Evolutionary conservation across 768 basidiomycete species (phyloP).

Genomic region (Lentinula sp.): DNA sequence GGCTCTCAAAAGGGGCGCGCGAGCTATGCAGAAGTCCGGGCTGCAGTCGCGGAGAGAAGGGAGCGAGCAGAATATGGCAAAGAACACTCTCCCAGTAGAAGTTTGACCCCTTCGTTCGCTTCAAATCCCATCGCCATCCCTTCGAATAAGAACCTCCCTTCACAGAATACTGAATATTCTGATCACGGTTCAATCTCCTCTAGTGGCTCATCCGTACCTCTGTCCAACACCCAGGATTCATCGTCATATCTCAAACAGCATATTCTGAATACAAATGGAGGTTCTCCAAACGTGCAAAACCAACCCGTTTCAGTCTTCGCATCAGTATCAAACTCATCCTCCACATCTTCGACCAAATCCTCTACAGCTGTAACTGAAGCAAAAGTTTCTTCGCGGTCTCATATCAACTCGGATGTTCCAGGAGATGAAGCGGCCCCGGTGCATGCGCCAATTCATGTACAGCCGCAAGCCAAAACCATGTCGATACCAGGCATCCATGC

Average conservation of each 20-base stretch:
- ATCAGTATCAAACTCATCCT: constrained; percentile 17
- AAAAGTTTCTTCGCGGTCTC: constrained; percentile 8
- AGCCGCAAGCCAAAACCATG: constrained; percentile 79
- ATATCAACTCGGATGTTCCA: constrained; percentile 7
- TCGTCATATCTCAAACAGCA: not conserved
- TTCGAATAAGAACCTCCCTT: not conserved
- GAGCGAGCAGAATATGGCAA: constrained; percentile 24
- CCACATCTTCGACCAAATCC: constrained; percentile 16
- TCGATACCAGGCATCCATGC: constrained; percentile 85
- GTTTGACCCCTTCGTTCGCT: constrained; percentile 7
- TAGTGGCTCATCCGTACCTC: not conserved
- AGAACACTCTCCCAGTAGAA: constrained; percentile 16
- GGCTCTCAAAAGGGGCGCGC: constrained; percentile 38
- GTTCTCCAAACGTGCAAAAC: constrained; percentile 4
- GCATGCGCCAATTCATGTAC: constrained; percentile 57
- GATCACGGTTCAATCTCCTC: not conserved
- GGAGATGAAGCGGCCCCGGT: constrained; percentile 18
- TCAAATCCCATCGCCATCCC: constrained; percentile 13
- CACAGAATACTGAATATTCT: not conserved
- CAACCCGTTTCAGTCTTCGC: constrained; percentile 3
- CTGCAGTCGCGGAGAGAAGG: constrained; percentile 65
- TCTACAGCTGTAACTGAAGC: constrained; percentile 30
- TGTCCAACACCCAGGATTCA: not conserved
- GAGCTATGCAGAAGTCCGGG: constrained; percentile 70
- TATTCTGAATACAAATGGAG: not conserved